Evolutionary conservation across 176 grass and related monocot species (phyloP), one percentile per base, ranked within the genome.

Genomic region (Themeda triandra): DNA sequence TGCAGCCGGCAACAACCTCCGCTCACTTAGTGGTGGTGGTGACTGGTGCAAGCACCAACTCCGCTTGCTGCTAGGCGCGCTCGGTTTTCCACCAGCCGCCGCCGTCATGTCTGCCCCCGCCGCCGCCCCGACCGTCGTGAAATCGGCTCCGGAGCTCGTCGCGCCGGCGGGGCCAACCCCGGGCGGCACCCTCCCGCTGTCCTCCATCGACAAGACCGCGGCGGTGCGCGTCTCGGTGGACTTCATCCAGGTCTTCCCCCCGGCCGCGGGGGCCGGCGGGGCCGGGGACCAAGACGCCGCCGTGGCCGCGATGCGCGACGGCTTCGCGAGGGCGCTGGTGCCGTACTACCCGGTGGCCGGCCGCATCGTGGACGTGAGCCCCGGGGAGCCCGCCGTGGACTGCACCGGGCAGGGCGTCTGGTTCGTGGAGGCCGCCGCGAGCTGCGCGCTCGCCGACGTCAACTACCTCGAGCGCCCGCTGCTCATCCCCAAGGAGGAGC

Each of bases 301-400:
- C 23, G 85, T 86, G 30, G 71, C 69, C 32, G 54, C 42, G 85
- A 94, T 94, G 82, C 85, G 80, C 63, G 83, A 83, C 10, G 92
- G 87, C 6, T 88, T 97, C 32, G 87, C 92, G 21, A 90, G 28
- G 72, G 92, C 90, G 31, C 86, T 97, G 30, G 85, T 92, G 24
- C 83, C 77, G 18, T 94, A 97, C 85, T 97, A 94, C 80, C 94
- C 89, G 7, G 87, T 93, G 3, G 91, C 89, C 56, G 91, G 94
- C 24, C 90, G 89, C 45, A 83, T 97, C 59, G 48, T 44, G 19
- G 78, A 89, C 84, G 56, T 39, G 19, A 70, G 63, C 19, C 83
- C 56, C 37, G 90, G 92, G 2, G 88, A 88, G 23, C 87, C 85
- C 71, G 67, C 87, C 41, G 81, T 94, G 40, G 87, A 80, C 14